Conservation (phyloP, 2,329 filamentous ascomycete genomes). For the Diaporthe caulivora region DNA sequence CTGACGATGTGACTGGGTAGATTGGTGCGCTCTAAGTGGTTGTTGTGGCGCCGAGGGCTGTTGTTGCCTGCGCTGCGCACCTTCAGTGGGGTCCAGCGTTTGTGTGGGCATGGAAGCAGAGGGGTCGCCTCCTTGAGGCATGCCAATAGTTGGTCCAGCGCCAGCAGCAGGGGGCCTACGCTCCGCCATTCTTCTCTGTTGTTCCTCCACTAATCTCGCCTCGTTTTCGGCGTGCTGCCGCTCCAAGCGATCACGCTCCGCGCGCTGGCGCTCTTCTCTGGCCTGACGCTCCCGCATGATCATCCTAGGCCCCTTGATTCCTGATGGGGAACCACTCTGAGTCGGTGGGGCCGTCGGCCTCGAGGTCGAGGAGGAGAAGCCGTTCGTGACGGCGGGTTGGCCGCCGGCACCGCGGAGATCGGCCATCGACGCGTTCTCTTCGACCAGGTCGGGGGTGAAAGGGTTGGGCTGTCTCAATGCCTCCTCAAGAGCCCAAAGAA, state of each 20-base stretch:
- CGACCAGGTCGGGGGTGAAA: constrained; percentile 85
- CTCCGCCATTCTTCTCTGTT: constrained; percentile 69
- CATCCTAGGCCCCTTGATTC: constrained; percentile 86
- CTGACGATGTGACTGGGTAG: constrained; percentile 39
- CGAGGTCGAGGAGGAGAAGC: constrained; percentile 61
- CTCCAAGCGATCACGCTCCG: constrained; percentile 74
- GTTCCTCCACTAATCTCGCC: constrained; percentile 65
- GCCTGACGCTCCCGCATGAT: constrained; percentile 91
- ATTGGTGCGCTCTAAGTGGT: constrained; percentile 40
- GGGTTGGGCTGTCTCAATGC: constrained; percentile 84
- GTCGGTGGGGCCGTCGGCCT: constrained; percentile 62
- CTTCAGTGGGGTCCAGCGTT: constrained; percentile 48
- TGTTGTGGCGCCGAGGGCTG: constrained; percentile 41
- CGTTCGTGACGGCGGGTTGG: constrained; percentile 66
- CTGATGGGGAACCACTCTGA: constrained; percentile 68
- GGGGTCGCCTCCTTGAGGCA: constrained; percentile 43
- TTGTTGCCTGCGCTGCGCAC: constrained; percentile 50
- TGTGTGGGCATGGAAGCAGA: constrained; percentile 44
- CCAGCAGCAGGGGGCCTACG: constrained; percentile 68
- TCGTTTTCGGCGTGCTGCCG: constrained; percentile 71
- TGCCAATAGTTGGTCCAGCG: constrained; percentile 49
- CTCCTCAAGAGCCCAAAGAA: constrained; percentile 93
- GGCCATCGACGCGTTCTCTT: constrained; percentile 94
- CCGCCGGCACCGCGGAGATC: constrained; percentile 75
- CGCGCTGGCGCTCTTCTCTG: constrained; percentile 72